Conservation (phyloP, 768 basidiomycete genomes). For the Trametopsis cervina region DNA sequence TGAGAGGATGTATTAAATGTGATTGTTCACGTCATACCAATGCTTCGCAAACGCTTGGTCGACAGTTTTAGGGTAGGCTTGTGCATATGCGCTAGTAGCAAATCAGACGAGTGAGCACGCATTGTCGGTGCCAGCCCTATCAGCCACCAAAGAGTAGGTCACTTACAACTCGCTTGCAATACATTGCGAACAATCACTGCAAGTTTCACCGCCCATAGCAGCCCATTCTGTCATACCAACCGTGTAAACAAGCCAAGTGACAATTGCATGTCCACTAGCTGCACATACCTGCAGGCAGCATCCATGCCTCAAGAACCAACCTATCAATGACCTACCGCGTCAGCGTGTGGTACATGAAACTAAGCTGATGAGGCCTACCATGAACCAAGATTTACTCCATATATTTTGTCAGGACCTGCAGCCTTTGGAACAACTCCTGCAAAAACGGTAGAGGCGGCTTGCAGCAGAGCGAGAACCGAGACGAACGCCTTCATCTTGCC, state of each 20-base stretch:
- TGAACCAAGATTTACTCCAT: constrained; percentile 68
- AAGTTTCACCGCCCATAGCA: constrained; percentile 64
- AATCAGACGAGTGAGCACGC: too few relatives aligned
- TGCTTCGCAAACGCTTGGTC: constrained; percentile 55
- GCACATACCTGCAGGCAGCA: constrained; percentile 61
- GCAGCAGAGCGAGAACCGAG: neutral
- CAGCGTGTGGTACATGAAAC: neutral
- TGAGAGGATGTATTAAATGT: neutral
- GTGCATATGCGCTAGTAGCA: constrained; percentile 53
- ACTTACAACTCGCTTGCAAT: constrained; percentile 63
- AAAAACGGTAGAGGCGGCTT: neutral
- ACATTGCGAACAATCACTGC: constrained; percentile 53
- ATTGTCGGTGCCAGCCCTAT: too few relatives aligned
- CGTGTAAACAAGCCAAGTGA: too few relatives aligned
- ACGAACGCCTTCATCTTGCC: constrained; percentile 3
- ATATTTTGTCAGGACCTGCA: constrained; percentile 37
- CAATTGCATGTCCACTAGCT: too few relatives aligned
- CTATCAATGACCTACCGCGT: constrained; percentile 28
- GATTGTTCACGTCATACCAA: constrained; percentile 35
- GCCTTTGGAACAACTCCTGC: constrained; percentile 8
- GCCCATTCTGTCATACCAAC: constrained; percentile 45
- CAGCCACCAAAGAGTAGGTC: too few relatives aligned
- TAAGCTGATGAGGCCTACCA: constrained; percentile 33
- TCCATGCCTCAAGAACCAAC: constrained; percentile 78
- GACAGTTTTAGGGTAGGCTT: constrained; percentile 51